These are phyloP conservation scores for Hypomyces perniciosus DNA, from an alignment of 2,329 filamentous ascomycete species.

Conservation along the genomic window DNA sequence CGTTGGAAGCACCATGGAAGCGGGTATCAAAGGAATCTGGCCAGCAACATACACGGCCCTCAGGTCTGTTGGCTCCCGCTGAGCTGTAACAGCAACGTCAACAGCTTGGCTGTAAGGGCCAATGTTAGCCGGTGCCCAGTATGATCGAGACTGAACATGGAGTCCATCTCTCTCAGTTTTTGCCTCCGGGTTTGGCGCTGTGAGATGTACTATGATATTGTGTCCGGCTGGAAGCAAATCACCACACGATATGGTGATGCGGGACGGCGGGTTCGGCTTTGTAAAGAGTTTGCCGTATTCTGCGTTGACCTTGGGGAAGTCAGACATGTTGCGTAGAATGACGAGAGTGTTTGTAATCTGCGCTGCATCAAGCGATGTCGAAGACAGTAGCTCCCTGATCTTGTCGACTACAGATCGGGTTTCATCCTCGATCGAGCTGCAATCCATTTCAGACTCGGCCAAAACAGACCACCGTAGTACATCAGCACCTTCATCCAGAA, in stretches of 20 bases:
- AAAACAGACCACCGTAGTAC: constrained; percentile 35
- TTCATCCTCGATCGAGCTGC: constrained; percentile 39
- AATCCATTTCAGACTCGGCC: constrained; percentile 19
- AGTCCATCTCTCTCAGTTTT: constrained; percentile 51
- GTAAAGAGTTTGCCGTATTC: constrained; percentile 71
- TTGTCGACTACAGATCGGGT: constrained; percentile 41
- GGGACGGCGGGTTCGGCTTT: constrained; percentile 73
- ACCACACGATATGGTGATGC: constrained; percentile 78
- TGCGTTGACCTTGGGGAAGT: constrained; percentile 70
- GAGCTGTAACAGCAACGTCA: constrained; percentile 34
- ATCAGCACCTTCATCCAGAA: constrained; percentile 15
- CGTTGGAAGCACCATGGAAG: constrained; percentile 61
- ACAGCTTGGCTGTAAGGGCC: constrained; percentile 94
- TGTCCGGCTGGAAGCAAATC: constrained; percentile 53
- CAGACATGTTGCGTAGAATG: constrained; percentile 69
- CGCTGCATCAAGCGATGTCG: constrained; percentile 23
- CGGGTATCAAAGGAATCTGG: constrained; percentile 82
- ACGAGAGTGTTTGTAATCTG: constrained; percentile 55
- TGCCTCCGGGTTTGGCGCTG: constrained; percentile 28
- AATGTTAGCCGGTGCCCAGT: constrained; percentile 98
- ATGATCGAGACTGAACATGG: constrained; percentile 88
- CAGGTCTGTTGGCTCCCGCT: constrained; percentile 17
- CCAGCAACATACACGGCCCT: constrained; percentile 66
- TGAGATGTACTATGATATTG: constrained; percentile 55
- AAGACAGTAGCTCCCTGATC: constrained; percentile 36